phyloP scores from a whole-genome alignment of 441 rosid species.

The Populus hybrid region DNA sequence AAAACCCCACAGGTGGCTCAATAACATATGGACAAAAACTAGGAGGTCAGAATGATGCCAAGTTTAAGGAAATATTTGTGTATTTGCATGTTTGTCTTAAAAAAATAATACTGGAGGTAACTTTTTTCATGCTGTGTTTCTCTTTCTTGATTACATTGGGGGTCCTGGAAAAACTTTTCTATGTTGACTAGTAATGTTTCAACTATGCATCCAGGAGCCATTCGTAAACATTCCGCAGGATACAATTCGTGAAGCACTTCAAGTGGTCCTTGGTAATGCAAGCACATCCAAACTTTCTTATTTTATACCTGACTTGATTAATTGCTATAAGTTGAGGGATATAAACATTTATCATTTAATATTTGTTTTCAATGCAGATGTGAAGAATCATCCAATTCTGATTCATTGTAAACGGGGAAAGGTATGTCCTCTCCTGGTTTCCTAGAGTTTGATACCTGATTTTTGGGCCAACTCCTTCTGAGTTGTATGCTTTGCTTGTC shows the following conservation, averaged over 20 bases:
- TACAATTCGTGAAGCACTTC: conserved; percentile 66
- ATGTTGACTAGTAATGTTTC: conserved; percentile 9
- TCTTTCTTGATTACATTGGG: neutral
- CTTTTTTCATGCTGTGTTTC: neutral
- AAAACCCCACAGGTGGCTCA: neutral
- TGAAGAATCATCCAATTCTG: conserved; percentile 82
- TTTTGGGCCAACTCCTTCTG: neutral
- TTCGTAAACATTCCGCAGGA: conserved; percentile 68
- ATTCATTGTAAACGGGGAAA: conserved; percentile 95
- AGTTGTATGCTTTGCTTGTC: conserved; percentile 1
- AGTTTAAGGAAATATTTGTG: neutral
- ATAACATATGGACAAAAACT: conserved; percentile 2
- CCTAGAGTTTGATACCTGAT: neutral
- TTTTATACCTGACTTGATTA: neutral
- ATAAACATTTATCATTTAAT: conserved; percentile 3
- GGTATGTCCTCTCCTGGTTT: conserved; percentile 41
- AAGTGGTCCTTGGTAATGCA: conserved; percentile 67
- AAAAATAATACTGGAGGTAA: neutral
- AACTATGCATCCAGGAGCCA: conserved; percentile 58
- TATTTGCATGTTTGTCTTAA: neutral
- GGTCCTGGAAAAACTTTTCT: neutral
- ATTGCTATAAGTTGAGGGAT: neutral
- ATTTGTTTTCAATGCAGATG: conserved; percentile 47
- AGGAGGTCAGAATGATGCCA: neutral
- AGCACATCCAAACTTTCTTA: neutral